phyloP scores from a whole-genome alignment of 2,329 filamentous ascomycete species.

The Fusarium musae region DNA sequence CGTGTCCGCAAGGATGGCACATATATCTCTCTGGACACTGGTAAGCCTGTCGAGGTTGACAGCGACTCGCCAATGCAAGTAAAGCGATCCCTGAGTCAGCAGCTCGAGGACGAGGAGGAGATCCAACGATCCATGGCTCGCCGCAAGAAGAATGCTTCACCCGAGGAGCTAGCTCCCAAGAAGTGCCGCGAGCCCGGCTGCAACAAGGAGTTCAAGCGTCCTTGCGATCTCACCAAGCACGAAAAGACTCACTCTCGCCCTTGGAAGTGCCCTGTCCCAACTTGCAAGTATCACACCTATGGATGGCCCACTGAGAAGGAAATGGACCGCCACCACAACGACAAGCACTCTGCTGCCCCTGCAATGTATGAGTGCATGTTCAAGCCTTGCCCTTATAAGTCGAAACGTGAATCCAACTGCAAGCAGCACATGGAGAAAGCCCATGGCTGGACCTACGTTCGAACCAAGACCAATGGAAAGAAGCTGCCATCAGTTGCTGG shows the following conservation, averaged over 20 bases:
- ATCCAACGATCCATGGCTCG: constrained; percentile 94
- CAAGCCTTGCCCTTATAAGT: constrained; percentile 88
- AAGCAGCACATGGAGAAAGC: constrained; percentile 99
- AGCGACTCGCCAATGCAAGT: constrained; percentile 64
- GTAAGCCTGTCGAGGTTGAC: constrained; percentile 68
- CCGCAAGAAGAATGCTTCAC: constrained; percentile 90
- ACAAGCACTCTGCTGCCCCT: constrained; percentile 88
- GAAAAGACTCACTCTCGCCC: constrained; percentile 97
- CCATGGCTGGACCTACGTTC: constrained; percentile 89
- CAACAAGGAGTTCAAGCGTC: constrained; percentile 92
- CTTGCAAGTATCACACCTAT: constrained; percentile 89
- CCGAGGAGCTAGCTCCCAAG: constrained; percentile 83
- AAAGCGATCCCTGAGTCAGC: constrained; percentile 75
- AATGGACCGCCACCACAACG: constrained; percentile 93
- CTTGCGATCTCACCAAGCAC: constrained; percentile 98
- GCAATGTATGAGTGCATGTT: constrained; percentile 86
- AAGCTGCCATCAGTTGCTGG: constrained; percentile 58
- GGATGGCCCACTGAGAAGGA: constrained; percentile 99
- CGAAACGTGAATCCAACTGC: constrained; percentile 95
- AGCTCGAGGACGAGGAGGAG: constrained; percentile 81
- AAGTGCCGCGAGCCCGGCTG: constrained; percentile 80
- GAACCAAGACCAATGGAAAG: constrained; percentile 92
- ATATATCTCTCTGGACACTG: constrained; percentile 80
- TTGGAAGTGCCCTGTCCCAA: constrained; percentile 86
- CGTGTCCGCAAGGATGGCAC: constrained; percentile 84